Evolutionary conservation across 1,139 yeast genomes (phyloP).

Genomic region (Arxiozyma telluris): DNA sequence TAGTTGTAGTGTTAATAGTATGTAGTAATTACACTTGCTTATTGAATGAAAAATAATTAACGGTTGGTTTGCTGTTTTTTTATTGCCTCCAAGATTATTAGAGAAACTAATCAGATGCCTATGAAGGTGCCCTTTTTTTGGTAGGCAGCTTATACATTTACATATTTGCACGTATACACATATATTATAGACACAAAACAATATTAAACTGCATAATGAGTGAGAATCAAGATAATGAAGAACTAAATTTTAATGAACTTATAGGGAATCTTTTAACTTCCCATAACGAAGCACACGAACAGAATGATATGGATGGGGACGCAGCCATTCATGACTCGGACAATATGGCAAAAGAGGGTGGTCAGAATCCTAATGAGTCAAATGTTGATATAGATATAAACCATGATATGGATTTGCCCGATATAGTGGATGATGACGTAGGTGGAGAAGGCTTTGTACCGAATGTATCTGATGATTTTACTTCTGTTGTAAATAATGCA

Average conservation of each 20-base stretch:
- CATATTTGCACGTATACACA: not conserved
- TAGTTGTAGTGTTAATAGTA: too few relatives aligned
- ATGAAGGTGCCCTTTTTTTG: too few relatives aligned
- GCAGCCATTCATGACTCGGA: not conserved
- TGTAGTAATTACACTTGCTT: too few relatives aligned
- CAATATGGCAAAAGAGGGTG: not conserved
- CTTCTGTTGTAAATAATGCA: conserved; percentile 27
- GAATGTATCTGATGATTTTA: conserved; percentile 9
- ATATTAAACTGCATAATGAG: not conserved
- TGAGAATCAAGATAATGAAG: conserved; percentile 11
- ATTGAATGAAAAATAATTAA: too few relatives aligned
- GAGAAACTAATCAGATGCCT: too few relatives aligned
- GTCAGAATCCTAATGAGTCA: not conserved
- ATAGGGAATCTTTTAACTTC: conserved; percentile 27
- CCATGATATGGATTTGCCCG: conserved; percentile 14
- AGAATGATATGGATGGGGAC: not conserved
- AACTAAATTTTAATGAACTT: conserved; percentile 26
- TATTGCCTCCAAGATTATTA: too few relatives aligned
- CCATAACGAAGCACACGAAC: conserved; percentile 14
- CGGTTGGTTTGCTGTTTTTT: too few relatives aligned
- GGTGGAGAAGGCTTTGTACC: conserved; percentile 14
- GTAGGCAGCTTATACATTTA: not conserved
- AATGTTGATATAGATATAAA: not conserved
- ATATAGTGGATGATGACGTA: conserved; percentile 14
- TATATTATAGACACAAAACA: not conserved